Conservation (phyloP, 1,139 yeast genomes). For the Yamadazyma siamensis region DNA sequence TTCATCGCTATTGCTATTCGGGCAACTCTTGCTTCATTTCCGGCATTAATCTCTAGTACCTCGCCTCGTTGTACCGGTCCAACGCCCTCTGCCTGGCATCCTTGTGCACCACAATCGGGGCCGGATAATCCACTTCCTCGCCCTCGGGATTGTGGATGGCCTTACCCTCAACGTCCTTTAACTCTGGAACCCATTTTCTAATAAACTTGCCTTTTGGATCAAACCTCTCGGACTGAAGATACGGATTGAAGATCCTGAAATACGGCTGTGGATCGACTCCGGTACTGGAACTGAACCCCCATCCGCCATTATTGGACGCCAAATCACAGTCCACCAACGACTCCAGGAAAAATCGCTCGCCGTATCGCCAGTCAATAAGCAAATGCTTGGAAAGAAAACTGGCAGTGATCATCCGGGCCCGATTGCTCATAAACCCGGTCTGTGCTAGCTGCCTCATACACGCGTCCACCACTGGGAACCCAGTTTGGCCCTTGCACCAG, state of each 20-base stretch:
- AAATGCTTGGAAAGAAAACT: conserved; percentile 51
- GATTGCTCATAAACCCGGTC: conserved; percentile 53
- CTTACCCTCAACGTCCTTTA: conserved; percentile 27
- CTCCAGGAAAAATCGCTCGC: conserved; percentile 49
- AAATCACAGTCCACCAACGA: conserved; percentile 51
- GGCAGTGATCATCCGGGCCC: conserved; percentile 53
- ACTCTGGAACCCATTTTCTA: conserved; percentile 49
- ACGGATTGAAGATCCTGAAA: conserved; percentile 54
- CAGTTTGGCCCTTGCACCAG: conserved; percentile 55
- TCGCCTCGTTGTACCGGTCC: conserved; percentile 33
- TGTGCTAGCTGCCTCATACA: conserved; percentile 48
- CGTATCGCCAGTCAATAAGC: conserved; percentile 53
- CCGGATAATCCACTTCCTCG: conserved; percentile 31
- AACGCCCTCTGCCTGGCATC: conserved; percentile 35
- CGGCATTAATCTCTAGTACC: conserved; percentile 15
- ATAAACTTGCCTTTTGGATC: conserved; percentile 47
- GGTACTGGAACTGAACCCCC: conserved; percentile 53
- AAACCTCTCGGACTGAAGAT: conserved; percentile 46
- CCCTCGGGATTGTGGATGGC: conserved; percentile 36
- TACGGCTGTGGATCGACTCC: conserved; percentile 57
- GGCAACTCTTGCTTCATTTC: no score
- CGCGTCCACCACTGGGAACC: conserved; percentile 56
- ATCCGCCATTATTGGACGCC: conserved; percentile 54
- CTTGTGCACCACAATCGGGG: conserved; percentile 40
- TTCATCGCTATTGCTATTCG: no score